Evolutionary conservation across 495 filamentous ascomycete genomes (phyloP), one percentile per base, ranked within the genome.

Genomic region (Penicillium herquei): DNA sequence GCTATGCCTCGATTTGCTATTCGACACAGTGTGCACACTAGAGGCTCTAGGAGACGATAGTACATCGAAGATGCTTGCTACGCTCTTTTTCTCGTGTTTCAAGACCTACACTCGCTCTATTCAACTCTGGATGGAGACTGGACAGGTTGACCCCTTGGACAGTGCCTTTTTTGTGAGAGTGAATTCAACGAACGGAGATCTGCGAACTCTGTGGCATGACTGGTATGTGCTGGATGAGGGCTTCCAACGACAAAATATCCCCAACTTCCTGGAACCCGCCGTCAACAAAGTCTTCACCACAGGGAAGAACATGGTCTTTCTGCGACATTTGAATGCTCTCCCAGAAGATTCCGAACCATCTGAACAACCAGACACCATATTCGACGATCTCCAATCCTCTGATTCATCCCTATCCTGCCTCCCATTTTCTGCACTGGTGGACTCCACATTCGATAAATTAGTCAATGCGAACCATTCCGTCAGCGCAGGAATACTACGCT

Each of bases 251-350:
- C 68, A 89, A 1, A 83, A 86, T 60, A 83, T 87, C 9, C 93
- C 92, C 0, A 78, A 70, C 6, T 96, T 96, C 54, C 76, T 97
- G 7, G 82, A 84, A 39, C 76, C 84, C 1, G 80, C 84, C 1
- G 83, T 83, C 1, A 67, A 75, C 11, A 88, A 83, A 55, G 88
- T 96, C 21, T 91, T 96, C 54, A 90, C 84, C 0, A 86, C 89
- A 5, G 93, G 94, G 0, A 96, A 97, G 66, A 94, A 86, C 61
- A 86, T 91, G 56, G 84, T 94, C 1, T 88, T 98, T 47, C 70
- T 96, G 16, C 87, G 85, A 33, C 81, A 84, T 33, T 78, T 90
- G 48, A 70, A 75, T 34, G 61, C 62, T 10, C 44, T 54, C 4
- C 63, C 63, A 8, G 56, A 64, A 14, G 44, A 55, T 18, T 14